Evolutionary conservation across 2,329 filamentous ascomycete species (phyloP), one percentile per base, ranked within the genome.

Genomic region (Aspergillus texensis): DNA sequence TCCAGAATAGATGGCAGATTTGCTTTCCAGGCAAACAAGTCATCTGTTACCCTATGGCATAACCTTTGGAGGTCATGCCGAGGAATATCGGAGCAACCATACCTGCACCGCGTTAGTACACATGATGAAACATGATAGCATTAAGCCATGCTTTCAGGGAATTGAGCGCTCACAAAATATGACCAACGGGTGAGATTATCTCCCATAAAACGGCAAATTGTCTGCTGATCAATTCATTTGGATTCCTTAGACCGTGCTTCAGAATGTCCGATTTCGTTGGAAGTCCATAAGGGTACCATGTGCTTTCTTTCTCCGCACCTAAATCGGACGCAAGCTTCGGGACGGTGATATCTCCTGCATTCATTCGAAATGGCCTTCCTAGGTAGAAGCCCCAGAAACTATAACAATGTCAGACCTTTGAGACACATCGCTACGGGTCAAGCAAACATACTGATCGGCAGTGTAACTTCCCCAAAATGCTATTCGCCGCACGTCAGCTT

Each of bases 381-480:
- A 81, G 65, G 57, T 80, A 80, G 61, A 81, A 81, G 3, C 79
- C 78, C 74, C 78, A 79, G 56, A 80, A 78, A 58, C 78, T 79
- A 36, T 4, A 57, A 48, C 6, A 28, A 2, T 30, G 66, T 62
- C 62, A 60, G 43, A 28, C 28, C 28, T 4, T 34, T 2, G 4
- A 45, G 9, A 26, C 0, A 9, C 26, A 9, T n/a, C 0, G 9
- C 11, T 26, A 32, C 4, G 8, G 12, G 3, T 8, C 3, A 19
- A 6, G 21, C 41, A 19, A 36, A 70, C 75, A 71, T 63, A 77
- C 75, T 78, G 75, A 36, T 82, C 79, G 28, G 78, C 77, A 14
- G 78, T 70, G 66, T 79, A 81, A 43, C 76, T 77, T 6, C 77
- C 79, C 80, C 80, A 82, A 60, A 82, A 82, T 1, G 77, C 74